Evolutionary conservation across 2,329 filamentous ascomycete species (phyloP), one percentile per base, ranked within the genome.

Genomic region (Ophiocordyceps polyrhachis-furcata): DNA sequence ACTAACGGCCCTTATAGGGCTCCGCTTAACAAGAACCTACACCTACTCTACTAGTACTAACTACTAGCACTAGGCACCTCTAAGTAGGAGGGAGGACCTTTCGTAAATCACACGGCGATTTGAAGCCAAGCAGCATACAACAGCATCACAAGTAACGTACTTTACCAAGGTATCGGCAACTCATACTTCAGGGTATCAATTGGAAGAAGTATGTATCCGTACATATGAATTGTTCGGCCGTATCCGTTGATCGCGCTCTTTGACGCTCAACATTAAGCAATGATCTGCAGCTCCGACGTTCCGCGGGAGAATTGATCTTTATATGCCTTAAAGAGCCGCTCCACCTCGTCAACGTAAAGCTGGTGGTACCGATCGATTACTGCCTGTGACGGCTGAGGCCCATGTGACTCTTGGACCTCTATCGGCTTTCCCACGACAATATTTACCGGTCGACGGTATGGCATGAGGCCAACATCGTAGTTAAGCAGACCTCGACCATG

Each of bases 391-490:
- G 89, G 83, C 48, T 78, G 75, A 31, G 55, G 50, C n/a, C 58
- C 60, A 40, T 73, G 65, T 19, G 70, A 64, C 49, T 72, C 70
- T 43, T 73, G 65, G 6, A 94, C 81, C 49, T 70, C 68, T 49
- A 95, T 86, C 0, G 89, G 87, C 44, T 74, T 71, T 4, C 89
- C 89, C 14, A 94, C 83, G 13, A 98, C 88, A 42, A 95, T 76
- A 57, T 96, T 91, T 47, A 98, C 68, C 12, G 86, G 81, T 43
- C 80, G 71, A 13, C 91, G 78, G 60, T 95, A 96, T 0, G 91
- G 91, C 84, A 96, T 87, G 54, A 96, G 67, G 4, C 91, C 91
- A 14, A 95, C 85, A 59, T 98, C 91, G 58, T 98, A 96, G 62
- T 98, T 98, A 65, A 96, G 94, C 38, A 96, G 80, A 13, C 89